A percentile compares a stretch with the other conserved stretches of the same genome.
phyloP scores from a whole-genome alignment of 768 basidiomycete species.

The Suillus hirtellus region DNA sequence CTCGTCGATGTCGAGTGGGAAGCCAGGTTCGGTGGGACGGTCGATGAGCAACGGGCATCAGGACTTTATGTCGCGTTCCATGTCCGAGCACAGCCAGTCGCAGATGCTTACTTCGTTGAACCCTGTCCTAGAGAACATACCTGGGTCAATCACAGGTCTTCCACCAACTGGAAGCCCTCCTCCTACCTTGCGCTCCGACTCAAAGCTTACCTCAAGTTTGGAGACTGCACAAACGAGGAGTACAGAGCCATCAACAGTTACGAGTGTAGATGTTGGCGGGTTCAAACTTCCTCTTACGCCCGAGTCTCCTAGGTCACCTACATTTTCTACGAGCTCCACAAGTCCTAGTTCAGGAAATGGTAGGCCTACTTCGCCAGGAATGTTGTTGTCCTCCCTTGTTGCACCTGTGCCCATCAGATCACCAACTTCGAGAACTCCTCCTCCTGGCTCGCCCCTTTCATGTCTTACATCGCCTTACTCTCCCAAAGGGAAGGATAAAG shows the following conservation, averaged over 20 bases:
- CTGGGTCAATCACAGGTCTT: constrained; percentile 20
- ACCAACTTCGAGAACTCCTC: constrained; percentile 20
- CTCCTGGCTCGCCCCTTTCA: constrained; percentile 27
- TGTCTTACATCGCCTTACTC: constrained; percentile 40
- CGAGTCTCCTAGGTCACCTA: constrained; percentile 21
- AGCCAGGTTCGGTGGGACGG: constrained; percentile 7
- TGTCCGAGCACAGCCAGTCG: constrained; percentile 5
- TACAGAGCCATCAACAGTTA: constrained; percentile 20
- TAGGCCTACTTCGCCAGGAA: constrained; percentile 1
- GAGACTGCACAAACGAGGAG: constrained; percentile 23
- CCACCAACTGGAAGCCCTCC: constrained; percentile 30
- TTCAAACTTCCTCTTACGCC: constrained; percentile 34
- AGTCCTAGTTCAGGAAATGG: constrained; percentile 3
- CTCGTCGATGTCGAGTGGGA: constrained; percentile 31
- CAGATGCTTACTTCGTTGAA: not conserved
- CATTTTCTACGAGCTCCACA: constrained; percentile 3
- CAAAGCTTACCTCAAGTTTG: constrained; percentile 35
- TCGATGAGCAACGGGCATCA: constrained; percentile 5
- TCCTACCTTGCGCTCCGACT: constrained; percentile 39
- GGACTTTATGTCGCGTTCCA: constrained; percentile 3
- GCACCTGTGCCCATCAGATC: constrained; percentile 16
- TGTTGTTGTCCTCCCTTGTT: not conserved
- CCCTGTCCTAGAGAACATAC: constrained; percentile 21
- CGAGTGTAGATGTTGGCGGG: constrained; percentile 28
- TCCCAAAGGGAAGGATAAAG: constrained; percentile 28